Conservation (phyloP, 2,329 filamentous ascomycete genomes). For the Botrytis sinoallii region DNA sequence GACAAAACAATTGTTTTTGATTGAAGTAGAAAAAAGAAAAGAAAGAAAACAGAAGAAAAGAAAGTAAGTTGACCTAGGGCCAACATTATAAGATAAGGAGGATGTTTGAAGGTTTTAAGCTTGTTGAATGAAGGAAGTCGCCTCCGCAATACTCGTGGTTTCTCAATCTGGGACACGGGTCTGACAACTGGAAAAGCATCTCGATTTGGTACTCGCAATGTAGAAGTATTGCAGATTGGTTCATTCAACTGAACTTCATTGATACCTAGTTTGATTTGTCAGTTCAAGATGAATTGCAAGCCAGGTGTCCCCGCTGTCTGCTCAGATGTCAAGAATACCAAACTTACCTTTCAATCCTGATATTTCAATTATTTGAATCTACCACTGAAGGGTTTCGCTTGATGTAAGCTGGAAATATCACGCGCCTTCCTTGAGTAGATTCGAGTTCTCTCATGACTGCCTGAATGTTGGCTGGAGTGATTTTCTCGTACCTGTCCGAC, state of each 20-base stretch:
- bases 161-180: not conserved
- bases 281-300: not conserved
- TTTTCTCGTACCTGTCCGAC: not conserved
- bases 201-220: not conserved
- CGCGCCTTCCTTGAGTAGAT: too few species aligned
- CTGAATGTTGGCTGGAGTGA: not conserved
- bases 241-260: not conserved
- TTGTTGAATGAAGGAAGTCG: not conserved
- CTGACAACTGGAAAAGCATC: not conserved
- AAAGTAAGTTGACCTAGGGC: not conserved
- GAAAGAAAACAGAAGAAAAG: not conserved
- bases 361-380: not conserved
- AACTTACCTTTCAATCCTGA: not conserved
- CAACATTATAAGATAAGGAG: not conserved
- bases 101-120: not conserved
- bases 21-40: not conserved
- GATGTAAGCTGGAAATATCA: not conserved
- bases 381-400: not conserved
- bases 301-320: not conserved
- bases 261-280: not conserved
- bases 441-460: not conserved
- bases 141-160: not conserved
- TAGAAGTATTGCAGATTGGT: not conserved
- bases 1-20: not conserved
- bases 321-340: not conserved